These are phyloP conservation scores for Nicotiana knightiana DNA, from an alignment of 257 asterid species.

Conservation along the genomic window DNA sequence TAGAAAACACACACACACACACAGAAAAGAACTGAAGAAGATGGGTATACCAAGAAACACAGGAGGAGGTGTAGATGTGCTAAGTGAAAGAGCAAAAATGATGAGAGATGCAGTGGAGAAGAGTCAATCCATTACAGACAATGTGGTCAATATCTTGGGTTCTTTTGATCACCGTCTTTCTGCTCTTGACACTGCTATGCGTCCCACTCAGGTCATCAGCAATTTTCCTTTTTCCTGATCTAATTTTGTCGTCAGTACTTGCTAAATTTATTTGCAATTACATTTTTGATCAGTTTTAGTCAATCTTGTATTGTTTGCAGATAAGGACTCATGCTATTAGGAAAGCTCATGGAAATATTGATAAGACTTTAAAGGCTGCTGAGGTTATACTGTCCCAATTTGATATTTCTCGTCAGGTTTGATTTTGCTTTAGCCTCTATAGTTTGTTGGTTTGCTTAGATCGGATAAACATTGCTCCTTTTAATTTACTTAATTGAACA, in stretches of 20 bases:
- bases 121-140: constrained; percentile 38
- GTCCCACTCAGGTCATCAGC: constrained; percentile 37
- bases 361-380: constrained; percentile 91
- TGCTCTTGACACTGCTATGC: constrained; percentile 47
- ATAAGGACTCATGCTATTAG: constrained; percentile 92
- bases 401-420: constrained; percentile 92
- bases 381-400: constrained; percentile 85
- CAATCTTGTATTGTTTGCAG: constrained; percentile 30
- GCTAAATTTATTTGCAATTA: background rate
- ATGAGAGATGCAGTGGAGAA: constrained; percentile 36
- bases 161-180: constrained; percentile 46
- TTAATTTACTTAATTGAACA: background rate
- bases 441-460: background rate
- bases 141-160: constrained; percentile 34
- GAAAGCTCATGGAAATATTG: constrained; percentile 94
- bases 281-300: background rate
- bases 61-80: constrained; percentile 21
- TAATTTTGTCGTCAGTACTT: background rate
- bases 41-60: constrained; percentile 22
- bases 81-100: constrained; percentile 34
- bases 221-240: background rate
- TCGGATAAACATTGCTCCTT: background rate
- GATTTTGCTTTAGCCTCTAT: constrained; percentile 12
- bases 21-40: background rate
- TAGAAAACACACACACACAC: too few species aligned